Conservation (phyloP, 352 stramenopile species). For the Phytophthora kernoviae region DNA sequence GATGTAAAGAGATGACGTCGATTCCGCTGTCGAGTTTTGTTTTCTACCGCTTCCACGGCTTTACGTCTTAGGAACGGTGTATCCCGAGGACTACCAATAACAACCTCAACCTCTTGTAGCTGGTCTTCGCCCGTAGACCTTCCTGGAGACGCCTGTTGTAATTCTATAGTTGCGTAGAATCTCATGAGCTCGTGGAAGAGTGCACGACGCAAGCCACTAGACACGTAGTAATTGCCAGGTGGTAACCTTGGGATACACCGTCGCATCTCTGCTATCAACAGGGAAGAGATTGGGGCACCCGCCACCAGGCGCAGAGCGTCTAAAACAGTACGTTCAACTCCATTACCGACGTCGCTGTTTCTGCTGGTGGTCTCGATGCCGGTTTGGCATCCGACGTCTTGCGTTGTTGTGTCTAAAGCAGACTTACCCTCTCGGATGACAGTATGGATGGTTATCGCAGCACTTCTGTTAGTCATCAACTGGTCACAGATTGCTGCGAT, state of each 20-base stretch:
- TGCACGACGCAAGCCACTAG: slow-evolving; percentile 39
- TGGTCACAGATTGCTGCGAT: slow-evolving; percentile 54
- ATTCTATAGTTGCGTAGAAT: slow-evolving; percentile 52
- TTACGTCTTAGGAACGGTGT: slow-evolving; percentile 76
- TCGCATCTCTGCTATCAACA: slow-evolving; percentile 55
- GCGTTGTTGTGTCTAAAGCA: background rate
- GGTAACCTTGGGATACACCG: slow-evolving; percentile 52
- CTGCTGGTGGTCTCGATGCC: slow-evolving; percentile 30
- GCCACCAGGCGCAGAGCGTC: slow-evolving; percentile 49
- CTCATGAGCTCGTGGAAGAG: slow-evolving; percentile 59
- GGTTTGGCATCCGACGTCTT: slow-evolving; percentile 20
- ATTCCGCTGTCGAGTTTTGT: slow-evolving; percentile 31
- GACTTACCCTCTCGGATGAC: slow-evolving; percentile 45
- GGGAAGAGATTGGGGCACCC: slow-evolving; percentile 44
- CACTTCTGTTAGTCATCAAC: slow-evolving; percentile 24
- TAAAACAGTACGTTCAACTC: slow-evolving; percentile 17
- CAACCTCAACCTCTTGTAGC: slow-evolving; percentile 38
- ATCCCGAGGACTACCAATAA: slow-evolving; percentile 65
- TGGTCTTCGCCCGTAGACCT: slow-evolving; percentile 8
- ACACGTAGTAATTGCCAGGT: slow-evolving; percentile 55
- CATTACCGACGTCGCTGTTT: slow-evolving; percentile 8
- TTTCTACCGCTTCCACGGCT: slow-evolving; percentile 55
- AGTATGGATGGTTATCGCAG: slow-evolving; percentile 39
- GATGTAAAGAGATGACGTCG: slow-evolving; percentile 46
- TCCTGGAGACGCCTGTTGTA: slow-evolving; percentile 3